phyloP scores from a whole-genome alignment of 345 rosid species.

The Eutrema yunnanense region DNA sequence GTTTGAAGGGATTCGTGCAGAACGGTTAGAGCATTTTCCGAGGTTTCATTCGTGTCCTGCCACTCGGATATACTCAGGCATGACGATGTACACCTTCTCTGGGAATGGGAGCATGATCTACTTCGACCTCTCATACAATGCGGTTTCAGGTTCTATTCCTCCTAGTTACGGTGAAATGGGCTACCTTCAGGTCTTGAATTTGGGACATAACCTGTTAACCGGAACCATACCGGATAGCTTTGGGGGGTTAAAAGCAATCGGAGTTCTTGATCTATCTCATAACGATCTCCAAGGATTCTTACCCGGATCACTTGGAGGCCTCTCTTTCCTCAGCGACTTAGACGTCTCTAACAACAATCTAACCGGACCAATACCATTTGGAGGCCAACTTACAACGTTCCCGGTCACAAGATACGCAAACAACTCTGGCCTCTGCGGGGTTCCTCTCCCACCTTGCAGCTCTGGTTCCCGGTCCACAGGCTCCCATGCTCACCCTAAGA shows the following conservation, averaged over 20 bases:
- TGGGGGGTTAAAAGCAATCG: slow-evolving; percentile 66
- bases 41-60: slow-evolving; percentile 82
- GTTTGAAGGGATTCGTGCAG: slow-evolving; percentile 72
- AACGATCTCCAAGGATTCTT: slow-evolving; percentile 59
- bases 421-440: slow-evolving; percentile 85
- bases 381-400: slow-evolving; percentile 77
- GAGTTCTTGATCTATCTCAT: slow-evolving; percentile 81
- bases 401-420: slow-evolving; percentile 46
- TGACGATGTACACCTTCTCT: slow-evolving; percentile 59
- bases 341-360: slow-evolving; percentile 72
- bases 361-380: slow-evolving; percentile 64
- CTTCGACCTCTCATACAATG: slow-evolving; percentile 82
- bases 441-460: slow-evolving; percentile 57
- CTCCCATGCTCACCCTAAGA: slow-evolving; percentile 43
- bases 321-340: slow-evolving; percentile 53
- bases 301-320: slow-evolving; percentile 58
- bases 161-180: slow-evolving; percentile 50
- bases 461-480: slow-evolving; percentile 18
- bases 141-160: slow-evolving; percentile 66
- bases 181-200: slow-evolving; percentile 79
- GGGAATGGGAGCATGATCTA: slow-evolving; percentile 82
- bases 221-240: slow-evolving; percentile 73
- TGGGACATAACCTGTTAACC: slow-evolving; percentile 70
- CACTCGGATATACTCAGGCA: slow-evolving; percentile 79
- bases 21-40: slow-evolving; percentile 62